Base-by-base conservation (phyloP, 2,329 filamentous ascomycete species). In the Phialemonium atrogriseum region DNA sequence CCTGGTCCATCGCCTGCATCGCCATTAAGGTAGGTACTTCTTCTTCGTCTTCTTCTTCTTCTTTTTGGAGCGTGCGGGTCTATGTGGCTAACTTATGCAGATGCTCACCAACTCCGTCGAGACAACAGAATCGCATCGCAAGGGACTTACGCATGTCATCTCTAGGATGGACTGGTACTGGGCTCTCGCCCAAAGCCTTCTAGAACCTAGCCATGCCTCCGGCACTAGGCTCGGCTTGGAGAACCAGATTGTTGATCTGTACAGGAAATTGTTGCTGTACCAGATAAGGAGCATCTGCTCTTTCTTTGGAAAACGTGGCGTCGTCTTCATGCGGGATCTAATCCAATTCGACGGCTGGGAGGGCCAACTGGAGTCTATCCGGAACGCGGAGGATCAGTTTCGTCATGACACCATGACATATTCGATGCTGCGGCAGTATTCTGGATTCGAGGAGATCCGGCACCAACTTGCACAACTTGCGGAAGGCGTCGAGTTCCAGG, bases 281-380 rank as follows among this genome's bases (percentile, higher is more conserved):
- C 49, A 57, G 40, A 61, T 64, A 33, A 59, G 56, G 42, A 64
- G 56, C 33, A 43, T 59, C 25, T 56, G 45, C 32, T 50, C 43
- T 5, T 62, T 55, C 41, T 50, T 56, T 37, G 46, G 48, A 9
- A 46, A 53, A 17, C 48, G 41, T 24, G 29, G 38, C 5, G 10
- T 43, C 6, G 44, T 41, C 8, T 47, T 59, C 23, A 28, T 55
- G 11, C 39, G 51, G 16, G 47, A 50, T 27, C 28, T 56, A 4
- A 6, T 52, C 6, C 48, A 48, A 15, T 33, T 52, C 4, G 49
- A 63, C 37, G 48, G 58, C 35, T 63, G 55, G 59, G 45, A 45
- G 14, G 42, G 44, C 12, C 30, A 47, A 34, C 28, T 59, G 7
- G 36, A 48, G 9, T 24, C 22, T n/a, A 45, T 62, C 32, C 42